Evolutionary conservation across 2,329 filamentous ascomycete genomes (phyloP).

Genomic region (Aphanocladium album): DNA sequence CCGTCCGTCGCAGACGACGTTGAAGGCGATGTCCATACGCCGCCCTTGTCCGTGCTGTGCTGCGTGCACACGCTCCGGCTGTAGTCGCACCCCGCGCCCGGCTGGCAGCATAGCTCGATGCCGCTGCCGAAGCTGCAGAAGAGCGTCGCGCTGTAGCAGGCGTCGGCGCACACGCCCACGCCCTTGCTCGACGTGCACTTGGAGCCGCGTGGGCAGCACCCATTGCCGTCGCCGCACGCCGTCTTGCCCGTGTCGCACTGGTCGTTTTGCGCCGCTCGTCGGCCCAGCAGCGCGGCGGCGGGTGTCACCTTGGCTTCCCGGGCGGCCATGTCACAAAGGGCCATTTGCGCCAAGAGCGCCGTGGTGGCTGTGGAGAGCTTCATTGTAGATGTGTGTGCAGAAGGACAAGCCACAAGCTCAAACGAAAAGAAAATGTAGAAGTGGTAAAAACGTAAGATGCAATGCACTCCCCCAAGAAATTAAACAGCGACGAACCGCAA

Average conservation of each 20-base stretch:
- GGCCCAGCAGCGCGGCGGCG: background rate
- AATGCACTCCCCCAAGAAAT: no score
- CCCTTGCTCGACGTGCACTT: conserved; percentile 5
- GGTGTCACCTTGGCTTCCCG: conserved; percentile 2
- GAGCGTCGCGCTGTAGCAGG: conserved; percentile 1
- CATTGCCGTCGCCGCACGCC: conserved; percentile 11
- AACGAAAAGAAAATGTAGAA: background rate
- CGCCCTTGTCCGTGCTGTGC: background rate
- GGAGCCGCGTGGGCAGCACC: conserved; percentile 3
- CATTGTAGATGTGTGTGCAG: conserved; percentile 4
- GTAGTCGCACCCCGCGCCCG: conserved; percentile 8
- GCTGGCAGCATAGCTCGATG: conserved; percentile 7
- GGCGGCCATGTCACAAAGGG: background rate
- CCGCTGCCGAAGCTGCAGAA: conserved; percentile 1
- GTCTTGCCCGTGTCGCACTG: conserved; percentile 2
- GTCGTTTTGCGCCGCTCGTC: background rate
- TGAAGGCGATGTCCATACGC: background rate
- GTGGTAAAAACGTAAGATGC: no score
- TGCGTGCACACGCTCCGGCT: conserved; percentile 7
- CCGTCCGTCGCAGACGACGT: background rate
- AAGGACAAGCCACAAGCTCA: no score
- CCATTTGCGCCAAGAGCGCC: background rate
- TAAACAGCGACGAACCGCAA: background rate
- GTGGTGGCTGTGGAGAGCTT: background rate
- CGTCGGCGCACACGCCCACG: conserved; percentile 6